Percentiles rank a stretch among this genome's conserved stretches.
Evolutionary conservation across 768 basidiomycete species (phyloP).

Genomic region (Leccinum incarnatum): DNA sequence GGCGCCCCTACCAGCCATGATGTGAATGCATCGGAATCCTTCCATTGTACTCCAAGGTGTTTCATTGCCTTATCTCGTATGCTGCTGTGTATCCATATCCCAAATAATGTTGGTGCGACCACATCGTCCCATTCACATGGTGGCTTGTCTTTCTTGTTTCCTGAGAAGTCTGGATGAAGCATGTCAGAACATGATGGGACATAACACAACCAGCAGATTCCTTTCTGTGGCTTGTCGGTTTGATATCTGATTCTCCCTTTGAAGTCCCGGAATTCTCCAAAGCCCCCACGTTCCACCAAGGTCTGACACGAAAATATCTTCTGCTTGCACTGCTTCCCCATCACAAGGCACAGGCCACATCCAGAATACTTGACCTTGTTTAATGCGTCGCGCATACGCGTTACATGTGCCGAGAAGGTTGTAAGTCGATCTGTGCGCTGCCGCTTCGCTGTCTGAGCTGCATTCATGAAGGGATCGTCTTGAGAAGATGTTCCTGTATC

Average conservation of each 20-base stretch:
- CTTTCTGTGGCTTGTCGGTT: background rate
- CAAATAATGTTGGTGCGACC: background rate
- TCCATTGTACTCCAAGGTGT: no score
- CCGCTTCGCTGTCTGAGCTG: background rate
- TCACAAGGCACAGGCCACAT: background rate
- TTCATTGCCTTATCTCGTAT: no score
- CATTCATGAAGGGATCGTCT: no score
- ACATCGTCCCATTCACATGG: background rate
- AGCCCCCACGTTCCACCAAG: background rate
- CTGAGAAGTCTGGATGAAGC: background rate
- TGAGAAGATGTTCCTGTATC: no score
- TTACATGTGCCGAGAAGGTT: background rate
- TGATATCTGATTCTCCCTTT: no score
- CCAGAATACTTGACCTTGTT: background rate
- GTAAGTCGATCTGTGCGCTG: background rate
- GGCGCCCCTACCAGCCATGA: no score
- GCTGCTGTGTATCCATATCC: background rate
- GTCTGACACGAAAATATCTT: background rate
- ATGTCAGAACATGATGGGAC: background rate
- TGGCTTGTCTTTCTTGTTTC: no score
- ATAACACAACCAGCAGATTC: background rate
- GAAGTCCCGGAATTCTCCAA: background rate
- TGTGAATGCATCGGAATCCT: no score
- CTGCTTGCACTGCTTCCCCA: background rate
- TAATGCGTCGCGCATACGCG: background rate